Base-by-base conservation (phyloP, 1,139 yeast species). In the Candida labiduridarum region DNA sequence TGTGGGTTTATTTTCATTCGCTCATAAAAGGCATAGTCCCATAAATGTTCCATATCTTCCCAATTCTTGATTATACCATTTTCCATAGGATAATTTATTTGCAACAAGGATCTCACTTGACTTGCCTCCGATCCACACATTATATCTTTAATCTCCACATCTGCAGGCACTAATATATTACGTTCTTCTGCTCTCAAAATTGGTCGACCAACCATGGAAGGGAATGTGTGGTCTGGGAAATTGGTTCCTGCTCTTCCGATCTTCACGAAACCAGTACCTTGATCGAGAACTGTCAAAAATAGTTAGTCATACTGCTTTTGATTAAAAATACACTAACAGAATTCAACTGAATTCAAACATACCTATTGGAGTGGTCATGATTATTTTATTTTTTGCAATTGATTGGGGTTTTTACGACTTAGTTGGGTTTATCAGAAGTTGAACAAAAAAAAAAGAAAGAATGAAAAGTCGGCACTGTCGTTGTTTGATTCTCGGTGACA, bases 111-210 rank as follows among this genome's bases (percentile, higher is more conserved):
- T 62, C 99, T 83, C 34, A 89, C 96, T 36, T 89, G 88, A 57
- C 91, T 84, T 46, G 99, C 99, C 63, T 94, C 98, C 55, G 86
- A 87, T 57, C 99, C 99, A 64, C 97, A 92, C 99, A 94, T 94
- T 61, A 95, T 89, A 66, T 94, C 99, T 65, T 87, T 89, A 59
- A 84, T 82, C 63, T 86, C 90, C 30, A 87, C 74, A 66, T 85
- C 83, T 41, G 82, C 80, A 4, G 80, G 80, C 22, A 76, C 68
- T 49, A 76, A 64, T 11, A 72, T 63, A 44, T 84, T 84, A 60
- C 96, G 80, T 69, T 94, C 99, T 69, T 95, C 99, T 2, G 99
- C 97, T 66, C 99, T 83, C 57, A 94, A 78, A 56, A 94, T 95
- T 19, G 99, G 99, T 63, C 99, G 83, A 41, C 99, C 99, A 19